Percentiles rank a stretch among this genome's conserved stretches.
These are phyloP conservation scores for Grosmannia clavigera DNA, from an alignment of 2,329 filamentous ascomycete species.

Conservation along the genomic window DNA sequence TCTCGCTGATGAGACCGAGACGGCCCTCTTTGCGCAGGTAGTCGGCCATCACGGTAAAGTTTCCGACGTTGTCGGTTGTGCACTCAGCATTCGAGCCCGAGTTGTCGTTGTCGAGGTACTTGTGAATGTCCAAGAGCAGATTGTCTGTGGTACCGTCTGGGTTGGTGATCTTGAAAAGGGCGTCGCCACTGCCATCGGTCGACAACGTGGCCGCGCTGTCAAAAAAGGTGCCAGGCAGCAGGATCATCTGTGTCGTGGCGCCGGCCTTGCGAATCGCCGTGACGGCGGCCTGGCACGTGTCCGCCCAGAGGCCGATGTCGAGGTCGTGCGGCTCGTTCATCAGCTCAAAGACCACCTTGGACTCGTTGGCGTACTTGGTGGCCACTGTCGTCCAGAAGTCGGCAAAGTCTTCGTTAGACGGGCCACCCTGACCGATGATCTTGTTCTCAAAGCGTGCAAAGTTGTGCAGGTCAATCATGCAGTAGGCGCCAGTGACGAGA, in stretches of 20 bases:
- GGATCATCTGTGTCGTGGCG: slow-evolving; percentile 48
- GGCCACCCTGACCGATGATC: slow-evolving; percentile 55
- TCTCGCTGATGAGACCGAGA: slow-evolving; percentile 23
- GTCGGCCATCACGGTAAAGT: slow-evolving; percentile 20
- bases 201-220: slow-evolving; percentile 23
- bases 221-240: slow-evolving; percentile 44
- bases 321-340: slow-evolving; percentile 60
- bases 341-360: slow-evolving; percentile 48
- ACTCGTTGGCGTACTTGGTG: slow-evolving; percentile 39
- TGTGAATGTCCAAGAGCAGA: slow-evolving; percentile 47
- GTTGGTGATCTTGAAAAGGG: slow-evolving; percentile 41
- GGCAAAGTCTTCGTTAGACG: slow-evolving; percentile 48
- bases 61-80: slow-evolving; percentile 31
- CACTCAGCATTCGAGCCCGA: slow-evolving; percentile 40
- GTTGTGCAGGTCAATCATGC: slow-evolving; percentile 41
- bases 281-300: slow-evolving; percentile 48
- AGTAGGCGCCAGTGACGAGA: slow-evolving; percentile 32
- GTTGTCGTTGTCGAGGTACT: slow-evolving; percentile 47
- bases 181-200: slow-evolving; percentile 35
- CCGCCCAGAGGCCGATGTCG: slow-evolving; percentile 44
- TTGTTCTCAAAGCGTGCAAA: slow-evolving; percentile 47
- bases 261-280: slow-evolving; percentile 52
- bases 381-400: slow-evolving; percentile 47
- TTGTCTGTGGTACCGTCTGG: slow-evolving; percentile 43
- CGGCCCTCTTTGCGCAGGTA: slow-evolving; percentile 22